phyloP scores from a whole-genome alignment of 768 basidiomycete genomes.

The Pulveroboletus sp. region DNA sequence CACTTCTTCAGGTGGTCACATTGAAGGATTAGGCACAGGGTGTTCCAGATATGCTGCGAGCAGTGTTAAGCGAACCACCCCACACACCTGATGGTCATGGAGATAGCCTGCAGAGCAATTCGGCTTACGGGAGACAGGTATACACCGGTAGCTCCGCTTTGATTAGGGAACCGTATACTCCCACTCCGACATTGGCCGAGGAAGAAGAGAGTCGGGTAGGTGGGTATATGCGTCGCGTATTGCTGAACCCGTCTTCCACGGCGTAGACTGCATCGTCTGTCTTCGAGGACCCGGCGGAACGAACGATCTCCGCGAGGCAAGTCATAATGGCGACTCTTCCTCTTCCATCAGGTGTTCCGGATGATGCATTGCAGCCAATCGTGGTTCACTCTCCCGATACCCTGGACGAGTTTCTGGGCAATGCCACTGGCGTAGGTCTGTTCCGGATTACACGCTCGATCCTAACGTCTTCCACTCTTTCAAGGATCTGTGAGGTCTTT shows the following conservation, averaged over 20 bases:
- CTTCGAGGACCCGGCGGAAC: conserved; percentile 25
- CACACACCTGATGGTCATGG: conserved; percentile 20
- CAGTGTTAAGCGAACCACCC: background rate
- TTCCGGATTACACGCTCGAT: background rate
- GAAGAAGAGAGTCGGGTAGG: conserved; percentile 17
- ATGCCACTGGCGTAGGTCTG: conserved; percentile 50
- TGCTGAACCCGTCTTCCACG: background rate
- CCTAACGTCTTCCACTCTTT: conserved; percentile 41
- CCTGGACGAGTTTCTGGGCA: conserved; percentile 65
- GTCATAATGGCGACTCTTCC: conserved; percentile 56
- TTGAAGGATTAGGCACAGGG: background rate
- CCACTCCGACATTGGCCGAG: background rate
- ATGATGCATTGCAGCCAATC: conserved; percentile 66
- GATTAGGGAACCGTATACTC: background rate
- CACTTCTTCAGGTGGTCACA: background rate
- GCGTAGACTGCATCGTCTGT: conserved; percentile 1
- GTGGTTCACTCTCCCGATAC: conserved; percentile 59
- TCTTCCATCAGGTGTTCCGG: conserved; percentile 58
- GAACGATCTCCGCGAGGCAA: conserved; percentile 51
- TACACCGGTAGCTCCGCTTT: conserved; percentile 9
- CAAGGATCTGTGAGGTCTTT: conserved; percentile 48
- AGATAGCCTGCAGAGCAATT: conserved; percentile 26
- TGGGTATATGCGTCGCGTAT: conserved; percentile 12
- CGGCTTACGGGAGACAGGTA: conserved; percentile 20
- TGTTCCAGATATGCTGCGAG: background rate